Evolutionary conservation across 1,139 yeast species (phyloP).

Genomic region (Yamadazyma aaseri): DNA sequence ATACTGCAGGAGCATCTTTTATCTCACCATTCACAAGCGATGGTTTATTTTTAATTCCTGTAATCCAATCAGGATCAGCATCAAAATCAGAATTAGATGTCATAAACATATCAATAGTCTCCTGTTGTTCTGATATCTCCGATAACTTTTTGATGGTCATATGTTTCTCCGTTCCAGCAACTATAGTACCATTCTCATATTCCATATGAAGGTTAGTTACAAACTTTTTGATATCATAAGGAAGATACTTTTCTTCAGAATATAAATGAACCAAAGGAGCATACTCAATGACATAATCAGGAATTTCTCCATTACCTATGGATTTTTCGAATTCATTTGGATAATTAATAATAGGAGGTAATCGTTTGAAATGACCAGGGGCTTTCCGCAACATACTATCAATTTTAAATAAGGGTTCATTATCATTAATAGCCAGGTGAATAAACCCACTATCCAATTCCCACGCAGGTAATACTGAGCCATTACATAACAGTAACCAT

Average conservation of each 20-base stretch:
- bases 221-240: conserved; percentile 73
- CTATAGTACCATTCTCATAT: conserved; percentile 47
- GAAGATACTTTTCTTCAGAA: conserved; percentile 84
- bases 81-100: conserved; percentile 72
- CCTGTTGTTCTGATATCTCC: conserved; percentile 24
- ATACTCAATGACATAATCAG: conserved; percentile 68
- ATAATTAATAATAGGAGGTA: conserved; percentile 36
- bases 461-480: conserved; percentile 9
- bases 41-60: conserved; percentile 70
- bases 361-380: conserved; percentile 28
- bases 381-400: conserved; percentile 14
- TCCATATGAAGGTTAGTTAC: conserved; percentile 61
- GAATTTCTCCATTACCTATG: conserved; percentile 58
- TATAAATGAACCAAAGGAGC: conserved; percentile 85
- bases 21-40: conserved; percentile 69
- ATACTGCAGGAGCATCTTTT: conserved; percentile 72
- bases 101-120: conserved; percentile 45
- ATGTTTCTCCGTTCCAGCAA: conserved; percentile 34
- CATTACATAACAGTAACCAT: too few relatives aligned
- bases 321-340: conserved; percentile 34
- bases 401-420: conserved; percentile 4
- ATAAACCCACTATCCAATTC: conserved; percentile 5
- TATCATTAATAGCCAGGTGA: conserved; percentile 5
- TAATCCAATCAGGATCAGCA: conserved; percentile 80
- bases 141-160: conserved; percentile 41